Evolutionary conservation across 2,329 filamentous ascomycete species (phyloP), one percentile per base, ranked within the genome.

Genomic region (Acarospora socialis): DNA sequence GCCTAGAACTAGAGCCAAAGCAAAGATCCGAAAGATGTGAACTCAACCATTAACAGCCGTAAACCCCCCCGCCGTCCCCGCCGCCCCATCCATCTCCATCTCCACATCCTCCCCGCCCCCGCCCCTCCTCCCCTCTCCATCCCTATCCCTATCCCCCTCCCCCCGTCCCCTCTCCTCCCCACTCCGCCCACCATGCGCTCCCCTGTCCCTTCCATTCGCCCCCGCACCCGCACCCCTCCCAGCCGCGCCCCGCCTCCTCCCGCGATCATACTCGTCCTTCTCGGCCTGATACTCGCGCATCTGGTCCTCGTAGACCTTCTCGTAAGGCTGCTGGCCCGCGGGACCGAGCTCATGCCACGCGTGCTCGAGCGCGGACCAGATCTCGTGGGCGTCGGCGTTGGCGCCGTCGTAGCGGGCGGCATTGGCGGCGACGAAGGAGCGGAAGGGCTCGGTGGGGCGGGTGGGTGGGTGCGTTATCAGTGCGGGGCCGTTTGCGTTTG

Each of bases 141-240:
- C 40, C 2, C 15, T 39, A 6, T 42, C 49, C 40, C 56, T 37
- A 59, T 34, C 21, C 58, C 59, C 19, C 61, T 37, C 44, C 56
- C 57, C 1, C 58, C 57, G 49, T 61, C 39, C 13, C 38, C 34
- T 14, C 41, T 28, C 32, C 35, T 36, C 7, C 33, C 28, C 18
- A 33, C 32, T 9, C 37, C 39, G 15, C 35, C 32, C 23, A 27
- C 33, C 7, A n/a, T 4, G 12, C 38, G 34, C 30, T 36, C 31
- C 21, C 32, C 38, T 23, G 30, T 40, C 32, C 40, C 40, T 35
- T 35, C 32, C 19, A 34, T 38, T 19, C 34, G 30, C 29, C 31
- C 21, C 21, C 40, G 55, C 38, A 60, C 30, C 14, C 59, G 58
- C 14, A 61, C 38, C 45, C 56, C 1, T 57, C 57, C 50, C 17